Percentiles rank a stretch among this genome's conserved stretches.
Evolutionary conservation across 1,284 basidiomycete species (phyloP).

Genomic region (Inonotus obliquus): DNA sequence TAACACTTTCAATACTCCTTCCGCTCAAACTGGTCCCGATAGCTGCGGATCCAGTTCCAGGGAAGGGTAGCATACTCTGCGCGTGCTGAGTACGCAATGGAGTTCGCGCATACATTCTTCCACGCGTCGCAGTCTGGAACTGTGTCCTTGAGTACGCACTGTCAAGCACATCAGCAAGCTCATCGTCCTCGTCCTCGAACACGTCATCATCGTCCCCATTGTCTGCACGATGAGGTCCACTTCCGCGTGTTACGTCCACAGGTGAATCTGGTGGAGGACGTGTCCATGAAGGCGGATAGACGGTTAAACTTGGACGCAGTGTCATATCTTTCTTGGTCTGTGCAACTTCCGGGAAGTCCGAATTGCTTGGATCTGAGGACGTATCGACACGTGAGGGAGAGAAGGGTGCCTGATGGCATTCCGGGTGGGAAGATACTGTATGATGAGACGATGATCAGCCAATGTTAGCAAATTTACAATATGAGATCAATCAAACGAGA

Average conservation of each 20-base stretch:
- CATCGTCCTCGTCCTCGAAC: conserved; percentile 6
- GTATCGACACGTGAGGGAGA: conserved; percentile 6
- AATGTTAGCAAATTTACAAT: neutral
- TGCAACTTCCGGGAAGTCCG: neutral
- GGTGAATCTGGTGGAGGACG: conserved; percentile 17
- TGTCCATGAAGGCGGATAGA: conserved; percentile 3
- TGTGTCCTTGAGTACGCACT: conserved; percentile 4
- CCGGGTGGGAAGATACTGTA: neutral
- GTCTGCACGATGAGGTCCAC: conserved; percentile 10
- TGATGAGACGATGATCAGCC: neutral
- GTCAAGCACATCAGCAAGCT: conserved; percentile 12
- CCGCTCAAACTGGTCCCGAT: neutral
- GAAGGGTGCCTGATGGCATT: conserved; percentile 1
- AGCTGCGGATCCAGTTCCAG: neutral
- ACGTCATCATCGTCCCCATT: conserved; percentile 7
- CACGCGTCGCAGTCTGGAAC: conserved; percentile 2
- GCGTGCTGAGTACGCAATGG: conserved; percentile 12
- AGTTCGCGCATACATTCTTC: neutral
- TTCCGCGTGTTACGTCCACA: conserved; percentile 10
- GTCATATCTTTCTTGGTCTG: neutral
- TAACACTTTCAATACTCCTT: neutral
- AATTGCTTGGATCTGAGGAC: neutral
- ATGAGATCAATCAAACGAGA: neutral
- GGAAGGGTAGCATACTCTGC: conserved; percentile 18
- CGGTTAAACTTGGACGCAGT: conserved; percentile 4